Conservation (phyloP, 192 early-diverging fungal species). For the Coemansia brasiliensis region DNA sequence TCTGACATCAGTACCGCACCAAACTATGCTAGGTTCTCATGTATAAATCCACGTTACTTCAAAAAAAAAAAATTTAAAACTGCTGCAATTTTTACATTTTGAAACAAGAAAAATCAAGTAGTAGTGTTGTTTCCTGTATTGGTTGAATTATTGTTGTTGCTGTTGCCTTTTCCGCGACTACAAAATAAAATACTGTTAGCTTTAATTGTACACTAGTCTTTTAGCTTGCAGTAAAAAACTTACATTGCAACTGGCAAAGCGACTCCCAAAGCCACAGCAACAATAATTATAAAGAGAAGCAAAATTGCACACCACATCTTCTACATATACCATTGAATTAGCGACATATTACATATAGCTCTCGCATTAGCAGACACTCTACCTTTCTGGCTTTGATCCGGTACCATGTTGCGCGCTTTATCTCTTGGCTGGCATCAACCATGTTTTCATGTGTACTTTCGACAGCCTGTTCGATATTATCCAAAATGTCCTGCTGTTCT, state of each 20-base stretch:
- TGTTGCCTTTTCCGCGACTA: constrained; percentile 13
- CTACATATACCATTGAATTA: constrained; percentile 15
- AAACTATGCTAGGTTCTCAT: too few species aligned
- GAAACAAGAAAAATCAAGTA: too few species aligned
- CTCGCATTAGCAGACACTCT: not conserved
- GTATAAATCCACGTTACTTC: too few species aligned
- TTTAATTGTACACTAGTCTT: not conserved
- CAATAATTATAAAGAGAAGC: constrained; percentile 28
- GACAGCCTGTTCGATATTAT: constrained; percentile 51
- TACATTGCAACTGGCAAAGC: constrained; percentile 48
- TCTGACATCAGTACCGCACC: too few species aligned
- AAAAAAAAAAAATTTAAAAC: too few species aligned
- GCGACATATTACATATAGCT: not conserved
- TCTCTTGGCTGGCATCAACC: constrained; percentile 14
- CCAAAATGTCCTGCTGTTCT: constrained; percentile 49
- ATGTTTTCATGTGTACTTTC: constrained; percentile 39
- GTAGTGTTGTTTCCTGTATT: not conserved
- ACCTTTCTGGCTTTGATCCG: constrained; percentile 48
- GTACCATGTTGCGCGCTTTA: constrained; percentile 36
- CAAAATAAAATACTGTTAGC: not conserved
- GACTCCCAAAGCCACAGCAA: constrained; percentile 37
- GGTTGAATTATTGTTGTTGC: constrained; percentile 1
- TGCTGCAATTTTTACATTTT: too few species aligned
- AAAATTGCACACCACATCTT: constrained; percentile 48
- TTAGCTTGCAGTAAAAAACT: constrained; percentile 8